A percentile compares a stretch with the other conserved stretches of the same genome.
These are phyloP conservation scores for Apiotrichum gamsii DNA, from an alignment of 1,284 basidiomycete genomes.

Conservation along the genomic window DNA sequence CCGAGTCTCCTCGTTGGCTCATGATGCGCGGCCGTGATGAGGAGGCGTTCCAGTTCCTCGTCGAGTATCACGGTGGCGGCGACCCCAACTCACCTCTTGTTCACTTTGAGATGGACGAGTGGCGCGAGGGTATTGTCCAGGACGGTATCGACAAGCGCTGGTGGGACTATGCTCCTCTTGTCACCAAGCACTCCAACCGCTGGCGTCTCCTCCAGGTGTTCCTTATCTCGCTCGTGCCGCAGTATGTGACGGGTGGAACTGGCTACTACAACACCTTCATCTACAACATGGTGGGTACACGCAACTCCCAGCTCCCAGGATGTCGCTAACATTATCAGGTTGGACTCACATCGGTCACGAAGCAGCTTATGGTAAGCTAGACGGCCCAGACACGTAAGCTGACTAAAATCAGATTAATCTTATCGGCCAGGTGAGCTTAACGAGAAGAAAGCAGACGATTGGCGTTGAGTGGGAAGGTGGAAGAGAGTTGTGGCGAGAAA, in stretches of 20 bases:
- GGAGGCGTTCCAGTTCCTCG: conserved; percentile 65
- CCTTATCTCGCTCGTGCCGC: conserved; percentile 26
- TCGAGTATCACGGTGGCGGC: conserved; percentile 64
- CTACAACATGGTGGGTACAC: conserved; percentile 29
- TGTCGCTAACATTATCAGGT: no score
- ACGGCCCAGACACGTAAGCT: no score
- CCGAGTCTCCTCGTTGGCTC: conserved; percentile 26
- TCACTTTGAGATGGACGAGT: conserved; percentile 54
- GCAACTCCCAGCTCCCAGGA: conserved; percentile 33
- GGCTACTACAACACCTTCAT: conserved; percentile 48
- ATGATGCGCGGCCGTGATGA: conserved; percentile 19
- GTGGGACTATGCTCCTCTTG: conserved; percentile 26
- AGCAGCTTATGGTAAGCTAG: conserved; percentile 50
- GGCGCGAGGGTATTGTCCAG: conserved; percentile 52
- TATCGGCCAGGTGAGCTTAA: no score
- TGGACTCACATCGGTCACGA: conserved; percentile 4
- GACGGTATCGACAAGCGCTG: conserved; percentile 55
- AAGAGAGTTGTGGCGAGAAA: no score
- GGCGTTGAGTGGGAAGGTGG: no score
- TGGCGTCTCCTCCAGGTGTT: conserved; percentile 9
- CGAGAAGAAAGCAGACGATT: no score
- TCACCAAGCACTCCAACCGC: not conserved
- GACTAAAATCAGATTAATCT: no score
- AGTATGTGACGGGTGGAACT: conserved; percentile 48
- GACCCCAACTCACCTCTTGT: conserved; percentile 13